A percentile compares a stretch with the other conserved stretches of the same genome.
Conservation (phyloP, 2,329 filamentous ascomycete genomes). For the Ascochyta pisi region DNA sequence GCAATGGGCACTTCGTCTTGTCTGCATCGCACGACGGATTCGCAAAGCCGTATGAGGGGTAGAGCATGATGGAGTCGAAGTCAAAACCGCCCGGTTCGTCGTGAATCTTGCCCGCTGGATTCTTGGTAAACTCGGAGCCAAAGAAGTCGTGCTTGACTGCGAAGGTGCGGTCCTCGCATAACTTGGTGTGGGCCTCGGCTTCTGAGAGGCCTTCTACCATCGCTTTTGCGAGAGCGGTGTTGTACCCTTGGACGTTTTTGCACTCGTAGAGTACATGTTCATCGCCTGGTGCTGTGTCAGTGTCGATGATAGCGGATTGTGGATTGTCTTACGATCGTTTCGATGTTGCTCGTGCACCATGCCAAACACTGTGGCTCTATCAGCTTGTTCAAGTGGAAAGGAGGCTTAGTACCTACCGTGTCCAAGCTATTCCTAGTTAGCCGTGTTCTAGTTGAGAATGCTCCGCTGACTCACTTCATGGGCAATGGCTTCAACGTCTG, state of each 20-base stretch:
- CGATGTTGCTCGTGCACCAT: conserved; percentile 13
- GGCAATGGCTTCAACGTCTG: not conserved
- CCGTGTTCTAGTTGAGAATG: not conserved
- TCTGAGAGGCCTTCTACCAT: not conserved
- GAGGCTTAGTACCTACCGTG: not conserved
- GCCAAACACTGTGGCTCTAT: conserved; percentile 1
- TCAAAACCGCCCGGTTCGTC: conserved; percentile 13
- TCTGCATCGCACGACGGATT: not conserved
- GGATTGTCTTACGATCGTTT: conserved; percentile 6
- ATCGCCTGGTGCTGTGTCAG: not conserved
- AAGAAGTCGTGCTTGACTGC: not conserved
- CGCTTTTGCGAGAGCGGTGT: not conserved
- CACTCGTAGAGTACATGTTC: not conserved
- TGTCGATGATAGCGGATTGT: not conserved
- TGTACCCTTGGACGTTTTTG: not conserved
- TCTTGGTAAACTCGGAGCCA: not conserved
- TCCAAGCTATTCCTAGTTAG: not conserved
- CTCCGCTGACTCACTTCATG: not conserved
- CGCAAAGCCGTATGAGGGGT: not conserved
- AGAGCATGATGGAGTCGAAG: conserved; percentile 13
- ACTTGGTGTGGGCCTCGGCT: not conserved
- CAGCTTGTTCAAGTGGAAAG: not conserved
- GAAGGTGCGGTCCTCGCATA: not conserved
- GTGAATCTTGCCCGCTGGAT: not conserved
- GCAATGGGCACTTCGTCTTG: not conserved